Conservation (phyloP, 805 yeast genomes). For the Lipomyces yamanashiensis region DNA sequence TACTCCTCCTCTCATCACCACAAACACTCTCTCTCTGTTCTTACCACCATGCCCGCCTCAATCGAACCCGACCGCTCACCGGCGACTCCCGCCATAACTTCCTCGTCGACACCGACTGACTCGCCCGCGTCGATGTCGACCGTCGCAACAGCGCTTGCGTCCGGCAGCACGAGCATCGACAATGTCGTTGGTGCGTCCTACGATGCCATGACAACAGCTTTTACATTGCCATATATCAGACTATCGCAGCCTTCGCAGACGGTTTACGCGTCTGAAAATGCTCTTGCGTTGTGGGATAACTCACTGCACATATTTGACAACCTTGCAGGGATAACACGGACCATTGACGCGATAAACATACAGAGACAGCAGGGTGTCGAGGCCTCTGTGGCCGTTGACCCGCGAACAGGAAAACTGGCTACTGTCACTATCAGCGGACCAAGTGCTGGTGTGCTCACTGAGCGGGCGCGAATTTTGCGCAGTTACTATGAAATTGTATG, state of each 20-base stretch:
- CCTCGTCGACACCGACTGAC: constrained; percentile 3
- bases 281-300: constrained; percentile 34
- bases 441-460: constrained; percentile 21
- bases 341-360: constrained; percentile 15
- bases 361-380: not conserved
- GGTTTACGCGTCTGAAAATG: constrained; percentile 29
- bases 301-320: constrained; percentile 32
- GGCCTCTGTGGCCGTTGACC: constrained; percentile 20
- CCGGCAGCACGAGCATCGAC: not conserved
- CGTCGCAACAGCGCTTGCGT: not conserved
- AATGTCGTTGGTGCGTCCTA: not conserved
- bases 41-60: not conserved
- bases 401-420: constrained; percentile 9
- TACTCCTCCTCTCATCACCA: not conserved
- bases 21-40: not conserved
- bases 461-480: constrained; percentile 22
- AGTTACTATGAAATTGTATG: constrained; percentile 30
- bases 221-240: constrained; percentile 35
- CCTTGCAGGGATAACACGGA: constrained; percentile 13
- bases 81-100: not conserved
- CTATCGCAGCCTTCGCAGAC: constrained; percentile 34
- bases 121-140: constrained; percentile 4
- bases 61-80: not conserved
- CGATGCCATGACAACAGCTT: constrained; percentile 32
- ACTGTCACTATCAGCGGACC: constrained; percentile 30